Evolutionary conservation across 2,329 filamentous ascomycete species (phyloP), one percentile per base, ranked within the genome.

Genomic region (Trichoderma atrobrunneum): DNA sequence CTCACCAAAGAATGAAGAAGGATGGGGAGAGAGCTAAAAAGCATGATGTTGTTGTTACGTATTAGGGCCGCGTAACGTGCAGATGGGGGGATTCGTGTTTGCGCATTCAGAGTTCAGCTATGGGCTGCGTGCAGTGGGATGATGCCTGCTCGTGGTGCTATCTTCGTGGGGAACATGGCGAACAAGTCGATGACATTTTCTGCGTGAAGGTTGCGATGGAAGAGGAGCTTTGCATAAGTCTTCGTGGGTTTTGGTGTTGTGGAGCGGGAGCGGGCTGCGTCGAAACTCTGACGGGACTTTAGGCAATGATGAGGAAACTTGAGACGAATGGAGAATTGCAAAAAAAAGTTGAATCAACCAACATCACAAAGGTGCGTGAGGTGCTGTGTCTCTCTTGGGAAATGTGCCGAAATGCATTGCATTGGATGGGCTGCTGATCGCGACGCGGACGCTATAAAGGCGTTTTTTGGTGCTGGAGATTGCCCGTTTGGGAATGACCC

Each of bases 91-190:
- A 43, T 67, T 67, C 32, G 64, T 39, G 51, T 67, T 57, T 67
- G 51, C 32, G 34, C 64, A 59, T 67, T 67, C 51, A 67, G 7
- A 59, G 64, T 67, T 67, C 18, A 57, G 64, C 51, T n/a, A 67
- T 67, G 51, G 34, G 34, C 39, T 28, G n/a, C n/a, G n/a, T 28
- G 64, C 48, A 34, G 48, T 21, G 32, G 64, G 64, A 57, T 67
- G 32, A 39, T 67, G 64, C 64, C 51, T 67, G 64, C 43, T 43
- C 16, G 6, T 34, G 30, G 11, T 60, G n/a, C 26, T 26, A 57
- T 43, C 0, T 67, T 67, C 34, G 32, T 43, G 32, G 64, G 30
- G 30, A 43, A 28, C 11, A n/a, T n/a, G 3, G 24, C 7, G 3
- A 21, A 51, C 12, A 11, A 18, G 43, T 32, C 18, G 7, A 59